Percentiles rank a stretch among this genome's conserved stretches.
phyloP scores from a whole-genome alignment of 768 basidiomycete genomes.

The Cystobasidium onofrii region DNA sequence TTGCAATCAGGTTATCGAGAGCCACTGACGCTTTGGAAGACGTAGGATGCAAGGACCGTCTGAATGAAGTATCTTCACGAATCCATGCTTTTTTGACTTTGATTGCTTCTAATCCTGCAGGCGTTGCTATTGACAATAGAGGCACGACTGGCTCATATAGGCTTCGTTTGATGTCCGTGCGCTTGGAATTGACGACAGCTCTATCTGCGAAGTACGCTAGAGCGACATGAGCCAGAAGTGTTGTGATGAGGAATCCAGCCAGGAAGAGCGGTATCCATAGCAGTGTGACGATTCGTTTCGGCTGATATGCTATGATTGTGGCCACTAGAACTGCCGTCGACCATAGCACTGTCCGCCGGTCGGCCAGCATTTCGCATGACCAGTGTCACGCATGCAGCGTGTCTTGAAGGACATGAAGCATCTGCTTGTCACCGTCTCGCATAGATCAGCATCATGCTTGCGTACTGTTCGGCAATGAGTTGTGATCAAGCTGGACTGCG shows the following conservation, averaged over 20 bases:
- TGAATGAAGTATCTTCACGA: not conserved
- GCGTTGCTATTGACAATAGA: slow-evolving; percentile 20
- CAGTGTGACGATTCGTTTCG: not conserved
- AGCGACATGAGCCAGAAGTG: slow-evolving; percentile 2
- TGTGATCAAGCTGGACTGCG: not conserved
- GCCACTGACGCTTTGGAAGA: not conserved
- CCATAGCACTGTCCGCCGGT: not conserved
- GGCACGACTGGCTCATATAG: slow-evolving; percentile 3
- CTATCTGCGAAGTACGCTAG: slow-evolving; percentile 8
- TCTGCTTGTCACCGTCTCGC: not conserved
- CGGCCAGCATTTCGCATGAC: slow-evolving; percentile 7
- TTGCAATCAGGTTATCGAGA: slow-evolving; percentile 1
- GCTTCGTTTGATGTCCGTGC: not conserved
- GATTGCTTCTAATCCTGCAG: slow-evolving; percentile 21
- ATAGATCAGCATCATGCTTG: not conserved
- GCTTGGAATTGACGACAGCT: not conserved
- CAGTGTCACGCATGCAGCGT: not conserved
- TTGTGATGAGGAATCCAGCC: not conserved
- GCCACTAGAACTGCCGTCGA: not conserved
- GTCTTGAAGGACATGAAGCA: not conserved
- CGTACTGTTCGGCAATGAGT: not conserved
- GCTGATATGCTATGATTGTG: slow-evolving; percentile 2
- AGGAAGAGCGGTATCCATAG: not conserved
- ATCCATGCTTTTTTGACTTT: not conserved
- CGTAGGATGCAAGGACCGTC: not conserved